phyloP scores from a whole-genome alignment of 164 flowering plant species.

The Liquidambar formosana region DNA sequence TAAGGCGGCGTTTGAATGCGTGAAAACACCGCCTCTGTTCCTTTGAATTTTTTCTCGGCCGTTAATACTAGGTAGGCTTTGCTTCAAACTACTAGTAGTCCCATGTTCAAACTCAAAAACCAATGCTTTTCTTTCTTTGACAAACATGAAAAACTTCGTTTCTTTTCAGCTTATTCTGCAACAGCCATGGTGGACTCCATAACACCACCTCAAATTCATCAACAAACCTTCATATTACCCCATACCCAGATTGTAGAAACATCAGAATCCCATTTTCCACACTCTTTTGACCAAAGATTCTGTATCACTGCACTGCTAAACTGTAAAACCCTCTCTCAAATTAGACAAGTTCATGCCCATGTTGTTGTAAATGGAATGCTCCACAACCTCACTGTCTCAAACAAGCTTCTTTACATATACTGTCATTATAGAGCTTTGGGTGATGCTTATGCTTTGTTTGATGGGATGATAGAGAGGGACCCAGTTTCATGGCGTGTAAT shows the following conservation, averaged over 20 bases:
- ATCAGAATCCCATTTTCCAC: constrained; percentile 10
- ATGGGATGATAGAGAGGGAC: constrained; percentile 36
- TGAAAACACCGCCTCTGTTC: not conserved
- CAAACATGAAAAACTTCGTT: constrained; percentile 15
- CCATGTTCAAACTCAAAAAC: constrained; percentile 15
- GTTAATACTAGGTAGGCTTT: not conserved
- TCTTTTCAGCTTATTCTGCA: constrained; percentile 19
- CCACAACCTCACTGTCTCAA: constrained; percentile 28
- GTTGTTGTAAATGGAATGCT: constrained; percentile 24
- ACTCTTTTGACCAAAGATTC: constrained; percentile 17
- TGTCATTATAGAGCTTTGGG: constrained; percentile 26
- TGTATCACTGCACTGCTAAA: constrained; percentile 31
- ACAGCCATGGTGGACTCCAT: constrained; percentile 13
- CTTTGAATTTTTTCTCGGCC: not conserved
- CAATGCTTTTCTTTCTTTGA: not conserved
- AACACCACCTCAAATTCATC: constrained; percentile 13
- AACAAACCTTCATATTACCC: constrained; percentile 3
- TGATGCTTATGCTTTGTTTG: constrained; percentile 37
- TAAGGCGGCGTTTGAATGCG: too few species aligned
- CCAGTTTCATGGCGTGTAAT: constrained; percentile 49
- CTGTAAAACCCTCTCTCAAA: constrained; percentile 34
- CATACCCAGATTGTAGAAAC: constrained; percentile 3
- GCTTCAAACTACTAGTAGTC: too few species aligned
- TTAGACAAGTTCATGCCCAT: constrained; percentile 50
- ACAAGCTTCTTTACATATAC: constrained; percentile 51